Evolutionary conservation across 2,329 filamentous ascomycete species (phyloP), one percentile per base, ranked within the genome.

Genomic region (Ophiostoma tasmaniense): DNA sequence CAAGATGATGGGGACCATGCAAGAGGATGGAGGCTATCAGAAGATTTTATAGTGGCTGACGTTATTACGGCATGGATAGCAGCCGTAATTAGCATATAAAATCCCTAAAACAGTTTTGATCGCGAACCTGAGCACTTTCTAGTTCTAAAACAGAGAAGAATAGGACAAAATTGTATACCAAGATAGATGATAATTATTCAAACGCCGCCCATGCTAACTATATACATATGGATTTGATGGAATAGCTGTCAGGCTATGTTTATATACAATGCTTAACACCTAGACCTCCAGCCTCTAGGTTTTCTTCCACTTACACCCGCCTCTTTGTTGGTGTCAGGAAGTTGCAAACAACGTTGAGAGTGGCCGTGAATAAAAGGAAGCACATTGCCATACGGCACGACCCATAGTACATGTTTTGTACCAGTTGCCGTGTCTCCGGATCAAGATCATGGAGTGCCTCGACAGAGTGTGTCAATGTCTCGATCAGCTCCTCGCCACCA

Each of bases 331-430:
- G 35, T 4, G 62, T 14, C 11, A 70, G 20, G 7, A 70, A n/a
- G 1, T 68, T 71, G 37, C 70, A 71, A 3, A 64, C 6, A 6
- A 71, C 61, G 1, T 66, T 69, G 1, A 69, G 45, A 1, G 33
- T 8, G 30, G 50, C 35, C 2, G 70, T 66, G 4, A 35, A 59
- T 1, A 71, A 14, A 7, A 72, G 42, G 50, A 72, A 72, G 45
- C 42, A 71, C 5, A 72, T 64, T 0, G 70, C 70, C 5, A 33
- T 68, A 2, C 64, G 70, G 64, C 71, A 72, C 1, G 70, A 67
- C 8, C 69, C 66, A 30, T 70, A 71, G 42, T 72, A 71, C 25
- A 70, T 68, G 1, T 6, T 30, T 33, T 72, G 69, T 1, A 72
- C 69, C 1, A 72, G 5, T 3, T 33, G 22, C 8, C 39, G 69